phyloP scores from a whole-genome alignment of 2,329 filamentous ascomycete genomes.

The Microsporum audouinii region DNA sequence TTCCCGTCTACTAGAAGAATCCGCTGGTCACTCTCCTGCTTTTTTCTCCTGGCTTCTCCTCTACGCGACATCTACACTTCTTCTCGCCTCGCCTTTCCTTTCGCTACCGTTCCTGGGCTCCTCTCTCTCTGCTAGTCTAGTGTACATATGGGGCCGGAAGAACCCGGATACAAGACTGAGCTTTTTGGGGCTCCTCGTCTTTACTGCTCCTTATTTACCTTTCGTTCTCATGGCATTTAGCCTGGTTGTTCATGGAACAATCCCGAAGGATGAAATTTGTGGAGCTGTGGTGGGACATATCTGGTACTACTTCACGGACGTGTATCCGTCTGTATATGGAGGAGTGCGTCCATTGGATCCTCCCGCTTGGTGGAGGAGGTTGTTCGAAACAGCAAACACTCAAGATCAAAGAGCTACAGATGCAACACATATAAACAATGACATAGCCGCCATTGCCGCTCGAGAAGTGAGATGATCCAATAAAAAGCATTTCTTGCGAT shows the following conservation, averaged over 20 bases:
- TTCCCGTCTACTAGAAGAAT: slow-evolving; percentile 86
- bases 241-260: slow-evolving; percentile 72
- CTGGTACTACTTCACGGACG: slow-evolving; percentile 97
- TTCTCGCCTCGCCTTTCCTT: slow-evolving; percentile 72
- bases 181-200: slow-evolving; percentile 77
- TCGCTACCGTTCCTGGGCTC: slow-evolving; percentile 92
- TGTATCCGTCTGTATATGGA: slow-evolving; percentile 83
- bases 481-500: neutral
- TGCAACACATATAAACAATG: slow-evolving; percentile 44
- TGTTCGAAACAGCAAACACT: slow-evolving; percentile 53
- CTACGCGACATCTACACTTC: slow-evolving; percentile 68
- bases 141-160: slow-evolving; percentile 94
- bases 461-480: slow-evolving; percentile 27
- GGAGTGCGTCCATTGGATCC: slow-evolving; percentile 79
- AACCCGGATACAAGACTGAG: slow-evolving; percentile 87
- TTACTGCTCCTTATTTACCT: slow-evolving; percentile 86
- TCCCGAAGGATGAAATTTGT: slow-evolving; percentile 93
- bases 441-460: slow-evolving; percentile 48
- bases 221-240: slow-evolving; percentile 95
- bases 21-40: slow-evolving; percentile 78
- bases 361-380: slow-evolving; percentile 73
- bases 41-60: slow-evolving; percentile 91
- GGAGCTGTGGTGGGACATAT: slow-evolving; percentile 90
- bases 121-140: slow-evolving; percentile 78
- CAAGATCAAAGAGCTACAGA: slow-evolving; percentile 38